Evolutionary conservation across 2,329 filamentous ascomycete genomes (phyloP), one percentile per base, ranked within the genome.

Genomic region (Neonectria neomacrospora): DNA sequence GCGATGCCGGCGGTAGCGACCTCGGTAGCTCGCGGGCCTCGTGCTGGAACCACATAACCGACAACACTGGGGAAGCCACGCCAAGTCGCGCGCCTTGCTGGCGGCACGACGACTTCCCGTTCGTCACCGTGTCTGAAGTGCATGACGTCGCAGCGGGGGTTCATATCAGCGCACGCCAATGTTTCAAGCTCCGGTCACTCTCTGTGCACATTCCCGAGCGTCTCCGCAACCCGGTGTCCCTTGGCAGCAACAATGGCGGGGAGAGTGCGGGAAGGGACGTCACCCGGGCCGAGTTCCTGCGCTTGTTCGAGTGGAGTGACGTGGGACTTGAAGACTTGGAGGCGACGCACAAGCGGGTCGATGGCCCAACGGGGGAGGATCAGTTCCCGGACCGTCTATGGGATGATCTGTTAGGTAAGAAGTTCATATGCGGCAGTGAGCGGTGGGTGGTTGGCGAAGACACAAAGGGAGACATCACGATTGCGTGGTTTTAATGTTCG

Each of bases 361-460:
- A 72, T 28, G 67, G 69, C 10, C 67, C 65, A 16, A 60, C 56
- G 12, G 54, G 66, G 16, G 70, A 73, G 20, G 28, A 50, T 16
- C 81, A 84, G 53, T 81, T 86, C 50, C 67, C 70, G 4, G 78
- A 82, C 34, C 75, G 77, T 5, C 75, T 85, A 54, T 85, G 83
- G 78, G 71, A 73, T 20, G 78, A 85, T 70, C 71, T 90, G 34
- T 75, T 86, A 50, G 80, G 73, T 1, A 85, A 81, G 68, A 87
- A 85, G 1, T 80, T 80, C 63, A 85, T 90, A 16, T 82, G 77
- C 37, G 88, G 87, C 1, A 85, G 88, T 64, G 88, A 90, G 74
- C 76, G 85, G 58, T 90, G 87, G 82, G 56, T 90, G n/a, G 74
- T 90, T 11, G 88, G 88, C 0, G 85, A 90, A 76, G 87, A 87